Base-by-base conservation (phyloP, 2,329 filamentous ascomycete genomes). In the Zelopaecilomyces penicillatus region DNA sequence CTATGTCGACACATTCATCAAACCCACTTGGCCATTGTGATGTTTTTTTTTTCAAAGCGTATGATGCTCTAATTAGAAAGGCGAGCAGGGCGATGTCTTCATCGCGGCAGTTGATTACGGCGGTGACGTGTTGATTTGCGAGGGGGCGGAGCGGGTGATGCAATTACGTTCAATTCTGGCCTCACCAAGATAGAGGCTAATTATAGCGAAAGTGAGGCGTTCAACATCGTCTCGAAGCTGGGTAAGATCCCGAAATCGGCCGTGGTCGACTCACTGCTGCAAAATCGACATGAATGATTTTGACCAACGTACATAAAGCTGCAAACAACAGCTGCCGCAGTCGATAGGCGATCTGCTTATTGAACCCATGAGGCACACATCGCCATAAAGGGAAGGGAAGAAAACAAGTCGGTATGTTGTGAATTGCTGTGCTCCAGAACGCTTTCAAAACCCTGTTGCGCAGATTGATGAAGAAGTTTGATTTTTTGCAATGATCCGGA, bases 401-500 rank as follows among this genome's bases (percentile, higher is more conserved):
- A 19, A 19, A 19, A 19, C 54, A 58, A 54, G 56, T 57, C 56
- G 61, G 56, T 56, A 58, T 56, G 52, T 63, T 59, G 52, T 59
- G 61, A 53, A 41, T 52, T 52, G 60, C 48, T 57, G 60, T 55
- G 58, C 55, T 63, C 57, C 55, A 54, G 19, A 64, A 59, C 57
- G 57, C 56, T 64, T 64, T 60, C 57, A 65, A 60, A 54, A 55
- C 61, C 58, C 55, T 52, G 62, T 60, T 59, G 64, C 59, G 55
- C 58, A 59, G 62, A 54, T 58, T 54, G 57, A 61, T 62, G 64
- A 64, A 58, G 60, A 62, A 63, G 58, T 59, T 57, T 61, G 62
- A 65, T 57, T 64, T 60, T 66, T 50, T 65, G 63, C 55, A 60
- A 58, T 54, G 58, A 59, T 63, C 60, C 61, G 62, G 60, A 63